These are phyloP conservation scores for Crucihimalaya himalaica DNA, from an alignment of 345 rosid species.

Conservation along the genomic window DNA sequence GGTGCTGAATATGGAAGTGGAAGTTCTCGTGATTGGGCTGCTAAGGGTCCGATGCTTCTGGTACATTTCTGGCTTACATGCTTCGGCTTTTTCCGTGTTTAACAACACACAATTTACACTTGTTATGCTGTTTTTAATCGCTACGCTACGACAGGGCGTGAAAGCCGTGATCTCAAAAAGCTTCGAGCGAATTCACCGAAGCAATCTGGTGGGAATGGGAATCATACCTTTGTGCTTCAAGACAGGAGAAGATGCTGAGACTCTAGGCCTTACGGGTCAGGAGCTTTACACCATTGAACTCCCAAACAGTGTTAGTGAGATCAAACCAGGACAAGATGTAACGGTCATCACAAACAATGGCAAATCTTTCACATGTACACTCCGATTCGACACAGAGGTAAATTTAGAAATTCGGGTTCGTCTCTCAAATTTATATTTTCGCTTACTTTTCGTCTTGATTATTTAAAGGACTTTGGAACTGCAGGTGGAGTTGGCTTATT, in stretches of 20 bases:
- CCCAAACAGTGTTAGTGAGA: not conserved
- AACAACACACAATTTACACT: not conserved
- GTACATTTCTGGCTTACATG: constrained; percentile 40
- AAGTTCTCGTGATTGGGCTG: constrained; percentile 99
- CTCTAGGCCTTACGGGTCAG: not conserved
- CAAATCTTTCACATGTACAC: not conserved
- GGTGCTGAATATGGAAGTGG: constrained; percentile 97
- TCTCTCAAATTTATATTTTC: not conserved
- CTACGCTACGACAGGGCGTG: not conserved
- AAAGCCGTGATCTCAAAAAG: not conserved
- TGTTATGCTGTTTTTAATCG: not conserved
- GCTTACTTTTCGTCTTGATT: not conserved
- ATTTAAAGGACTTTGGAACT: not conserved
- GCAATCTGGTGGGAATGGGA: not conserved
- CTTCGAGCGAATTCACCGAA: not conserved
- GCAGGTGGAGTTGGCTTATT: constrained; percentile 1
- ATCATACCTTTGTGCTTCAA: not conserved
- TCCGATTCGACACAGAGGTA: not conserved
- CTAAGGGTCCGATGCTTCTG: constrained; percentile 94
- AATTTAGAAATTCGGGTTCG: not conserved
- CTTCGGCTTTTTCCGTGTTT: not conserved
- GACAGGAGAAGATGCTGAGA: not conserved
- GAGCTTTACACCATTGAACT: not conserved
- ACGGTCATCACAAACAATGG: not conserved
- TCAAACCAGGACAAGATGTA: not conserved